Evolutionary conservation across 345 rosid species (phyloP), one percentile per base, ranked within the genome.

Genomic region (Excoecaria agallocha): DNA sequence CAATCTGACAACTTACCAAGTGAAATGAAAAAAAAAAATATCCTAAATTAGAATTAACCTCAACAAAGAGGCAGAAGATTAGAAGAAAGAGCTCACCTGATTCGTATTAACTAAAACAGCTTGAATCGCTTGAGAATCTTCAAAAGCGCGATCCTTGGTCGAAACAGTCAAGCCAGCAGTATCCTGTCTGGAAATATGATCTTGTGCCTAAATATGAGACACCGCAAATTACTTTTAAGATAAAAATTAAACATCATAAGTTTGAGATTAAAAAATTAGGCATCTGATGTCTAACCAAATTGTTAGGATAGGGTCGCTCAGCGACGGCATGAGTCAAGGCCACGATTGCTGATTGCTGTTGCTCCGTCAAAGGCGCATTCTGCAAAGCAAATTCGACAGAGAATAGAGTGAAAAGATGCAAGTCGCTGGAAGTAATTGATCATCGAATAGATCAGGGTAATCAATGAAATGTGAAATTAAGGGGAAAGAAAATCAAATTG

Each of bases 351-450:
- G 94, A 82, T 76, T 91, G 96, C 72, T 93, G 98, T 66, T 91
- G 93, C 79, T 95, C 96, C 20, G 94, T 75, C 82, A 95, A 79
- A 25, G 97, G 97, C 43, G 97, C 89, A 81, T 83, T 89, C 98
- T 93, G 72, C 79, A 74, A 30, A 35, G 17, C 22, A 73, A 68
- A 73, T 55, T 10, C 19, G n/a, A 62, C 8, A 56, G 20, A 63
- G 20, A 46, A n/a, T 24, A 22, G 39, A 79, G 61, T 51, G 38
- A 38, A 35, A 43, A 56, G 62, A n/a, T 22, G 0, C 10, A 4
- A 51, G 56, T 2, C 16, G n/a, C 16, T 51, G 19, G 48, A 17
- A 5, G 6, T 39, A n/a, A 10, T 55, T 15, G 13, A 55, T 11
- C 22, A 57, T 59, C 17, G 30, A 51, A 17, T 11, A 43, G 54